Evolutionary conservation across 75 land plant species (phyloP), one percentile per base, ranked within the genome.

Genomic region (Azolla pinnata): DNA sequence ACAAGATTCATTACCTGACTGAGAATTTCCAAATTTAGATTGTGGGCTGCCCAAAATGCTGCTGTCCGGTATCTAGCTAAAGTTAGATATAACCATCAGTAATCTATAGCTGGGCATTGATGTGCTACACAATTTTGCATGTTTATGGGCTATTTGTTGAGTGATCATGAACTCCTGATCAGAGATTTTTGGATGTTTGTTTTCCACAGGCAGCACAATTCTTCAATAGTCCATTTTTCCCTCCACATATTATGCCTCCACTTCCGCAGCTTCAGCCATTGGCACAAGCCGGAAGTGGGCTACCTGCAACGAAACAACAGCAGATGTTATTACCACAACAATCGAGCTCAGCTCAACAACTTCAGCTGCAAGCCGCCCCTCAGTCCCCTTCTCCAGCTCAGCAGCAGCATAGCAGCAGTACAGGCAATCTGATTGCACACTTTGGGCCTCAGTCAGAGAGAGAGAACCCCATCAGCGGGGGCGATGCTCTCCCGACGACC

Each of bases 401-500:
- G 17, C 49, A 46, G 49, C 49, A 46, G 49, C 49, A 46, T 46
- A 46, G 21, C 17, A 18, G 21, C 2, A n/a, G n/a, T n/a, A 14
- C 21, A 23, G 49, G 49, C 4, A 14, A 2, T 23, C 21, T 23
- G 7, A 14, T 14, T 4, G 23, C n/a, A 14, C 49, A 46, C n/a
- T 46, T 46, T 46, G 49, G 49, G 17, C n/a, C n/a, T n/a, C n/a
- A n/a, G n/a, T n/a, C n/a, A n/a, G 49, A 46, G n/a, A 46, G 21
- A 46, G 49, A 46, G 4, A 46, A 23, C 17, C 3, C 49, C n/a
- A 14, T 23, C 21, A 29, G 17, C 23, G 69, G 53, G 0, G 69
- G 59, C 32, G 59, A 49, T 29, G 54, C 49, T 4, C n/a, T 28
- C 0, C 50, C 69, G n/a, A 47, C 63, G 4, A 52, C 55, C 1